phyloP scores from a whole-genome alignment of 202 grass and related monocot species.

The Sporobolus alterniflorus region DNA sequence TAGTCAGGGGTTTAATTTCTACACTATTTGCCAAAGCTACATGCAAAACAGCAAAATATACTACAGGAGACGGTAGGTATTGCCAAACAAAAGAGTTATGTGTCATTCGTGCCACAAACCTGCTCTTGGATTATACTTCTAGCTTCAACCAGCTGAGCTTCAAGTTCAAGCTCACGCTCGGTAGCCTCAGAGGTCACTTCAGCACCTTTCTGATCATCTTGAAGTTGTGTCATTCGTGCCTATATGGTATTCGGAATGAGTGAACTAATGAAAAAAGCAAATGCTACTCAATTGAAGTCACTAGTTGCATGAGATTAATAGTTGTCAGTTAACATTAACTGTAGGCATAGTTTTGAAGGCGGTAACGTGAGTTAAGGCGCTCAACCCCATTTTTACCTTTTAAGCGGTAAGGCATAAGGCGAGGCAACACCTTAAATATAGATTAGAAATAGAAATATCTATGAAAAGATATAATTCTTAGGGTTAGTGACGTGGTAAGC shows the following conservation, averaged over 20 bases:
- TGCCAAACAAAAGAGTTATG: not conserved
- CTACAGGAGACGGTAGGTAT: not conserved
- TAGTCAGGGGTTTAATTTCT: not conserved
- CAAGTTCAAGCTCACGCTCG: constrained; percentile 96
- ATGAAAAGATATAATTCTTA: too few relatives aligned
- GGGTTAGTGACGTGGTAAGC: too few relatives aligned
- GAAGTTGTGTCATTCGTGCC: constrained; percentile 93
- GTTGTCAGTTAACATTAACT: not conserved
- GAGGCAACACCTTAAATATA: too few relatives aligned
- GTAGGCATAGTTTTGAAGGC: too few relatives aligned
- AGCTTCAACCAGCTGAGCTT: constrained; percentile 99
- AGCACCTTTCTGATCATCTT: constrained; percentile 98
- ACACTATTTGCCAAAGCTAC: not conserved
- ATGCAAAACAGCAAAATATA: not conserved
- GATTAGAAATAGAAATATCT: too few relatives aligned
- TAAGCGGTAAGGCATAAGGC: too few relatives aligned
- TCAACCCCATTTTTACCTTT: too few relatives aligned
- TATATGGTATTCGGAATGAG: constrained; percentile 27
- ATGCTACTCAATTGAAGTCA: not conserved
- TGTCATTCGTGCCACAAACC: constrained; percentile 51
- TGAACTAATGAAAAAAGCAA: constrained; percentile 6
- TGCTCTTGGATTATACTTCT: constrained; percentile 99
- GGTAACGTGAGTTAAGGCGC: too few relatives aligned
- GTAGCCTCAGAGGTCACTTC: constrained; percentile 98
- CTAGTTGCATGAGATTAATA: not conserved